Evolutionary conservation across 1,139 yeast genomes (phyloP), one percentile per base, ranked within the genome.

Genomic region (Suzukiozyma palmioleophila): DNA sequence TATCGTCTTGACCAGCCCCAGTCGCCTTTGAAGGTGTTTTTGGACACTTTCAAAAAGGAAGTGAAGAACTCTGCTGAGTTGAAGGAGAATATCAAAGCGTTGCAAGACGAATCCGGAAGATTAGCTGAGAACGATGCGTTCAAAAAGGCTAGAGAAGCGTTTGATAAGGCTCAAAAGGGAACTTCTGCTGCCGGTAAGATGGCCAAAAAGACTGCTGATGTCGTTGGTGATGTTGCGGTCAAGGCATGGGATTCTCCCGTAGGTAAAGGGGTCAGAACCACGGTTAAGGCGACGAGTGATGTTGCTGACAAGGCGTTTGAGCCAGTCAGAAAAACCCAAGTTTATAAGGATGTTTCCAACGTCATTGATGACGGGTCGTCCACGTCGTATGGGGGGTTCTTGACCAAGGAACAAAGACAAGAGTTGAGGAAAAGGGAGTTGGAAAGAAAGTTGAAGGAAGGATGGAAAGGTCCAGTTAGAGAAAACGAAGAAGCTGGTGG

Each of bases 241-340:
- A 83, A 83, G 46, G 97, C 97, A 0, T 94, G 99, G 99, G 97
- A 94, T 46, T 88, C 97, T 2, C 89, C 92, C 26, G 86, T 92
- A 36, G 92, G 96, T 47, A 82, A 84, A 62, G 85, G 83, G 38
- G 92, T 96, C 13, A 78, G 98, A 57, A 74, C 80, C 32, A 88
- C 89, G 0, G 94, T 89, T 11, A 76, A 75, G 47, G 77, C 77
- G 40, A 81, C 97, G 9, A 96, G 95, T 2, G 88, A 86, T 40
- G 81, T 73, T 14, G 81, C 88, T 16, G 96, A 88, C 58, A 84
- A 83, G 54, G 92, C 86, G 15, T 84, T 92, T 42, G 97, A 90
- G 54, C 99, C 99, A 10, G 95, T 94, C 40, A 81, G 97, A 61
- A 69, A 90, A 46, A 92, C 98, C 3, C 81, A 84, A 60, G 81